phyloP scores from a whole-genome alignment of 1,284 basidiomycete species.

The Heliocybe sulcata region DNA sequence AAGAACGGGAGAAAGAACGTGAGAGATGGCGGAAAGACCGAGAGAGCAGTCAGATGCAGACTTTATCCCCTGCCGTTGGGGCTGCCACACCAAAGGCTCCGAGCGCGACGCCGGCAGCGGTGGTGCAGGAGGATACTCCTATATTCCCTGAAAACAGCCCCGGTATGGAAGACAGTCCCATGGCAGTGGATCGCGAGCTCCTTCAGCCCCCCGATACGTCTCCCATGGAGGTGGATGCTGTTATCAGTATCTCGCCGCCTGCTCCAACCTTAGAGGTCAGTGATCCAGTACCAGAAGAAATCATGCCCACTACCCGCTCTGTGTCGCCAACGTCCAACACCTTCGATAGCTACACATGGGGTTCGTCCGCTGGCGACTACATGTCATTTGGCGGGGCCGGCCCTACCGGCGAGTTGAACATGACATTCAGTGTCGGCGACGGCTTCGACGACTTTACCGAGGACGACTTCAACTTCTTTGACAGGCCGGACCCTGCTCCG shows the following conservation, averaged over 20 bases:
- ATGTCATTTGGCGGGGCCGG: neutral
- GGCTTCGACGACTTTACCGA: conserved; percentile 53
- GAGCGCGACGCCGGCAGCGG: neutral
- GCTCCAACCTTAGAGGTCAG: neutral
- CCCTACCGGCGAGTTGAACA: conserved; percentile 8
- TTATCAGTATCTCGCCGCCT: neutral
- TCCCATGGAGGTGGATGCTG: neutral
- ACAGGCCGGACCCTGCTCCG: conserved; percentile 31
- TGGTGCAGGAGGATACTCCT: neutral
- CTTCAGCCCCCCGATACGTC: neutral
- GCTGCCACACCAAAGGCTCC: conserved; percentile 18
- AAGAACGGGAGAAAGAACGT: conserved; percentile 64
- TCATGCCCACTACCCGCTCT: neutral
- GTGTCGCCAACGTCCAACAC: neutral
- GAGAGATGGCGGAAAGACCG: conserved; percentile 62
- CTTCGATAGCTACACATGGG: neutral
- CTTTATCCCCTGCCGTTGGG: neutral
- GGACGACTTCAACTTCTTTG: conserved; percentile 76
- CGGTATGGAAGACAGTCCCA: conserved; percentile 18
- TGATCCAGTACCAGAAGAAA: neutral
- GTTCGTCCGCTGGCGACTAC: no score
- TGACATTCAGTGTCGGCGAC: conserved; percentile 44
- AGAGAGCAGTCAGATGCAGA: conserved; percentile 27
- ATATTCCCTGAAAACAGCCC: conserved; percentile 23
- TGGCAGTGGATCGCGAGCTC: neutral